A percentile compares a stretch with the other conserved stretches of the same genome.
Evolutionary conservation across 768 basidiomycete genomes (phyloP).

Genomic region (Pleurotus pulmonarius): DNA sequence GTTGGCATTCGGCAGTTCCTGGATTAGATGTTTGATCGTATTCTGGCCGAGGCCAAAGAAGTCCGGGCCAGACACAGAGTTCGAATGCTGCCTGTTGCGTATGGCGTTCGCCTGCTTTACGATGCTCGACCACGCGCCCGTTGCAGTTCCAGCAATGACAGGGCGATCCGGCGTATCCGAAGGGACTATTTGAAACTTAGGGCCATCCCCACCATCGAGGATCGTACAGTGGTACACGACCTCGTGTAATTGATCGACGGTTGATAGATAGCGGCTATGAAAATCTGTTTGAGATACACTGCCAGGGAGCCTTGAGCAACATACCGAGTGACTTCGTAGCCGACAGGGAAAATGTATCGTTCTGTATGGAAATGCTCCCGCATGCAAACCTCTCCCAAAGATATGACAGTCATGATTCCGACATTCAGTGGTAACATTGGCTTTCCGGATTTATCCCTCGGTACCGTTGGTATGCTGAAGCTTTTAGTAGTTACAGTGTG

Average conservation of each 20-base stretch:
- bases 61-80: constrained; percentile 85
- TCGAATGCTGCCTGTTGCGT: constrained; percentile 78
- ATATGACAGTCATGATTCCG: constrained; percentile 83
- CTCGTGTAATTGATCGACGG: constrained; percentile 58
- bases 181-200: constrained; percentile 82
- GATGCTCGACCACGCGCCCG: constrained; percentile 82
- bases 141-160: constrained; percentile 82
- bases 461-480: constrained; percentile 75
- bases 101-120: constrained; percentile 81
- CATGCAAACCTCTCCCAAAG: constrained; percentile 73
- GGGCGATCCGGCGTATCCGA: constrained; percentile 67
- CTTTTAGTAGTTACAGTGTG: constrained; percentile 78
- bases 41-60: constrained; percentile 87
- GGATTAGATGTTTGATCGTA: constrained; percentile 87
- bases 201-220: constrained; percentile 79
- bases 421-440: constrained; percentile 78
- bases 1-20: constrained; percentile 74
- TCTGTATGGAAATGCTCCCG: constrained; percentile 86
- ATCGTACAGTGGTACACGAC: constrained; percentile 83
- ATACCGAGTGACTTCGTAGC: constrained; percentile 78
- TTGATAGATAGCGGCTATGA: constrained; percentile 73
- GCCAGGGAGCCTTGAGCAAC: constrained; percentile 14
- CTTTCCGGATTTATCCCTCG: constrained; percentile 64
- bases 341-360: constrained; percentile 85
- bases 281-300: not conserved